Evolutionary conservation across 2,329 filamentous ascomycete genomes (phyloP).

Genomic region (Fusarium sp.): DNA sequence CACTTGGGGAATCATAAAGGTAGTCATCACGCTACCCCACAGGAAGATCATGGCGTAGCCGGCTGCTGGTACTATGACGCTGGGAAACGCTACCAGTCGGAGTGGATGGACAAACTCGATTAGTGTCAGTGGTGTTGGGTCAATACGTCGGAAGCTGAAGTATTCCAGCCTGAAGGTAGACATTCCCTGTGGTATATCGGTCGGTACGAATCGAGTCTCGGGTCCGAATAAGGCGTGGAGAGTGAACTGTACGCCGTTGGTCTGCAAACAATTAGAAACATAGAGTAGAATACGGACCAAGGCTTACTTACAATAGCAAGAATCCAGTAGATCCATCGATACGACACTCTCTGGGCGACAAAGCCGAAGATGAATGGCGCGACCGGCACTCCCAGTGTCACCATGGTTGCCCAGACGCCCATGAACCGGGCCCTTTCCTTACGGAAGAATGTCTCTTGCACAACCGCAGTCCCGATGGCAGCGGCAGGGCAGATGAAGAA

Average conservation of each 20-base stretch:
- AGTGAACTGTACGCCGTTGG: slow-evolving; percentile 30
- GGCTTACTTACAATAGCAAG: slow-evolving; percentile 60
- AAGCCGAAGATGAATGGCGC: slow-evolving; percentile 54
- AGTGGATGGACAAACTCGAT: slow-evolving; percentile 33
- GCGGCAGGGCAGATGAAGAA: slow-evolving; percentile 66
- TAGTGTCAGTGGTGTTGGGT: slow-evolving; percentile 14
- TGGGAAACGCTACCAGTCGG: background rate
- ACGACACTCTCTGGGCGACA: slow-evolving; percentile 63
- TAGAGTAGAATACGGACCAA: background rate
- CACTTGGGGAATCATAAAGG: slow-evolving; percentile 69
- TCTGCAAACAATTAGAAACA: slow-evolving; percentile 1
- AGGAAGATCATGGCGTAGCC: slow-evolving; percentile 69
- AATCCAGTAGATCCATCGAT: slow-evolving; percentile 69
- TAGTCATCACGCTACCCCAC: slow-evolving; percentile 52
- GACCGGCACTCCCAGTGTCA: slow-evolving; percentile 43
- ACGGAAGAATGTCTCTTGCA: slow-evolving; percentile 33
- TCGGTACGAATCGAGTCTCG: slow-evolving; percentile 33
- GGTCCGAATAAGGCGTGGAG: slow-evolving; percentile 32
- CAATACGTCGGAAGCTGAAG: slow-evolving; percentile 28
- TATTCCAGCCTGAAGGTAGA: background rate
- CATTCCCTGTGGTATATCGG: background rate
- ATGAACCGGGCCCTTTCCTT: slow-evolving; percentile 29
- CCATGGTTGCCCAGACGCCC: slow-evolving; percentile 39
- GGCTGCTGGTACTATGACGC: slow-evolving; percentile 52
- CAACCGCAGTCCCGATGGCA: slow-evolving; percentile 34